Conservation (phyloP, 208 protist species). For the Wallacemonas rigidus region DNA sequence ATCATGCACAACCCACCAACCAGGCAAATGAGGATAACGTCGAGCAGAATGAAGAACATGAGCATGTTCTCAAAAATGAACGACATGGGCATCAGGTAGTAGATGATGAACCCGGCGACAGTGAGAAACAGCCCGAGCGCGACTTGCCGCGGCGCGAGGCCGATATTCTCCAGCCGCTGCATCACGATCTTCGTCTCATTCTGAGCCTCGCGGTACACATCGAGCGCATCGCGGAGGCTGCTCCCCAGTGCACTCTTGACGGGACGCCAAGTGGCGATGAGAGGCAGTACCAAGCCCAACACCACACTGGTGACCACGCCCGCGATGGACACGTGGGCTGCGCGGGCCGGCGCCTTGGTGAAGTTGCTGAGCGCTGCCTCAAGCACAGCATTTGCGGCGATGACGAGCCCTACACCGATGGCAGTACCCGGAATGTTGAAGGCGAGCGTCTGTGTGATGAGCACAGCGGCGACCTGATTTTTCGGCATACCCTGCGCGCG, state of each 20-base stretch:
- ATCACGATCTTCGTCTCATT: slow-evolving; percentile 91
- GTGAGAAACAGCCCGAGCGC: slow-evolving; percentile 75
- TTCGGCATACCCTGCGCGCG: slow-evolving; percentile 91
- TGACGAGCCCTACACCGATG: slow-evolving; percentile 71
- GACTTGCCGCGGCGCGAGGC: slow-evolving; percentile 79
- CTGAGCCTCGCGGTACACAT: slow-evolving; percentile 92
- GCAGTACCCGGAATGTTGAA: slow-evolving; percentile 92
- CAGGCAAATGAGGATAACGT: slow-evolving; percentile 91
- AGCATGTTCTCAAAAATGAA: slow-evolving; percentile 90
- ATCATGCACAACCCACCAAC: slow-evolving; percentile 92
- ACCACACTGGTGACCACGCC: slow-evolving; percentile 61
- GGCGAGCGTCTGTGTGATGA: slow-evolving; percentile 79
- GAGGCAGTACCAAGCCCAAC: slow-evolving; percentile 82
- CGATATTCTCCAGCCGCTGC: slow-evolving; percentile 88
- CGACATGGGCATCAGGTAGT: slow-evolving; percentile 93
- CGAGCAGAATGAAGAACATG: slow-evolving; percentile 93
- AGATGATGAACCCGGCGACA: slow-evolving; percentile 91
- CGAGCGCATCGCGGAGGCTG: slow-evolving; percentile 92
- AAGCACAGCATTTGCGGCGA: slow-evolving; percentile 65
- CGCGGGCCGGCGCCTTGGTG: slow-evolving; percentile 38
- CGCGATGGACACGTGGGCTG: slow-evolving; percentile 23
- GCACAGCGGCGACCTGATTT: slow-evolving; percentile 69
- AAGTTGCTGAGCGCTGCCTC: slow-evolving; percentile 68
- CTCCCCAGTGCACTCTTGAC: slow-evolving; percentile 77
- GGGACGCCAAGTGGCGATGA: slow-evolving; percentile 81